Percentiles rank a stretch among this genome's conserved stretches.
phyloP scores from a whole-genome alignment of 1,139 yeast species.

The Hemisphaericaspora lyxosophila region DNA sequence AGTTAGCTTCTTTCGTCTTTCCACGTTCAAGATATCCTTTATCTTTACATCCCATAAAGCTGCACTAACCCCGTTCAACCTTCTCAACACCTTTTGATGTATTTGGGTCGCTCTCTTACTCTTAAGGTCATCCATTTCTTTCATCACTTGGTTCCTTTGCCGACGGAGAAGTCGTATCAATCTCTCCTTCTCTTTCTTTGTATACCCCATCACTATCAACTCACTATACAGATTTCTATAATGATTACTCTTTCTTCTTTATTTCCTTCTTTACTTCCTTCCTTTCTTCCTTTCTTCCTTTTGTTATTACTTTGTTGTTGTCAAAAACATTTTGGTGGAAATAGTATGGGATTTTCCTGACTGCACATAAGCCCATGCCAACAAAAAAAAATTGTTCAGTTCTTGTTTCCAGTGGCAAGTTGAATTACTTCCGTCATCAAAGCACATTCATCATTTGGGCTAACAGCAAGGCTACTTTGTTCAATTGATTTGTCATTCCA shows the following conservation, averaged over 20 bases:
- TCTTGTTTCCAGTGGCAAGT: neutral
- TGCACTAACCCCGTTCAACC: slow-evolving; percentile 42
- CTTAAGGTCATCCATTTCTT: slow-evolving; percentile 18
- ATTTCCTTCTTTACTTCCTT: too few species aligned
- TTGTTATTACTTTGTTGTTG: too few species aligned
- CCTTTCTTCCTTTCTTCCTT: too few species aligned
- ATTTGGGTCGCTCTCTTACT: slow-evolving; percentile 22
- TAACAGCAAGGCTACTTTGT: too few species aligned
- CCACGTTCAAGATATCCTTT: slow-evolving; percentile 42
- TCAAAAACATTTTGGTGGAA: too few species aligned
- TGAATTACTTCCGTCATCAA: too few species aligned
- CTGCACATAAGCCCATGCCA: neutral
- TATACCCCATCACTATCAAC: slow-evolving; percentile 27
- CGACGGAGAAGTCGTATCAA: slow-evolving; percentile 29
- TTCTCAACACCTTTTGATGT: slow-evolving; percentile 27
- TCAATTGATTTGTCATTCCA: too few species aligned
- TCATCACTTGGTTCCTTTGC: slow-evolving; percentile 21
- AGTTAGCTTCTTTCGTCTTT: slow-evolving; percentile 39
- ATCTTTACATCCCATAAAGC: slow-evolving; percentile 40
- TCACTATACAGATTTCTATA: too few species aligned
- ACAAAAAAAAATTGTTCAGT: neutral
- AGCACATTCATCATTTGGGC: too few species aligned
- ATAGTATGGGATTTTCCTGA: too few species aligned
- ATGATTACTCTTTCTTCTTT: too few species aligned
- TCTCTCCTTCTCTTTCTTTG: slow-evolving; percentile 36